These are phyloP conservation scores for Candida coquimbonensis DNA, from an alignment of 805 yeast genomes.

Conservation along the genomic window DNA sequence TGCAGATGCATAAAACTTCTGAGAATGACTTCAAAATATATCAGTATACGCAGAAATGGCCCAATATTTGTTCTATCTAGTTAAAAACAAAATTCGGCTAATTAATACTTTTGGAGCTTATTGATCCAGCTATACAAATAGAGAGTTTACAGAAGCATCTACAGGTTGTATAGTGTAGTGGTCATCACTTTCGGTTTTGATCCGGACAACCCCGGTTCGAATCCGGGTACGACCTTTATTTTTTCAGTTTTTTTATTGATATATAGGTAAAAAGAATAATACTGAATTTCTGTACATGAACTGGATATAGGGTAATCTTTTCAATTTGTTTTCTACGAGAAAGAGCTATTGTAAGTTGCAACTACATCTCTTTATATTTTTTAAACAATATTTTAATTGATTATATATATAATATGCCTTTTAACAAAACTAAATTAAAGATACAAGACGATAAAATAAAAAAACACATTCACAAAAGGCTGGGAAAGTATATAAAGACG, in stretches of 20 bases:
- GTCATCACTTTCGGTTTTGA: constrained; percentile 57
- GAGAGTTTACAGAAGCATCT: background rate
- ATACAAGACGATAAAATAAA: constrained; percentile 4
- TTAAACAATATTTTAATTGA: background rate
- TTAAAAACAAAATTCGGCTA: no score
- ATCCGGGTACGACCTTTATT: constrained; percentile 70
- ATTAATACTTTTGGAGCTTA: no score
- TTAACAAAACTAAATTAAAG: background rate
- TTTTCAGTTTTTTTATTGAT: constrained; percentile 10
- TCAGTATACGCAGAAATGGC: no score
- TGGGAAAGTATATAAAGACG: no score
- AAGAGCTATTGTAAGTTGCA: no score
- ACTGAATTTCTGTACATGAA: no score
- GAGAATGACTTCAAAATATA: no score
- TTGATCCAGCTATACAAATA: background rate
- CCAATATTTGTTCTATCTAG: no score
- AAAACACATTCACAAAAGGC: background rate
- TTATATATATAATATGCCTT: background rate
- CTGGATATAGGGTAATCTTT: no score
- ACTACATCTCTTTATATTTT: background rate
- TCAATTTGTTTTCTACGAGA: no score
- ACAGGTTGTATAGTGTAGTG: constrained; percentile 51
- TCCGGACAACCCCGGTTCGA: constrained; percentile 77
- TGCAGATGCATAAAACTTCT: no score
- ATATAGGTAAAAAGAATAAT: background rate